Evolutionary conservation across 1,284 basidiomycete genomes (phyloP), one percentile per base, ranked within the genome.

Genomic region (Pseudozyma sp.): DNA sequence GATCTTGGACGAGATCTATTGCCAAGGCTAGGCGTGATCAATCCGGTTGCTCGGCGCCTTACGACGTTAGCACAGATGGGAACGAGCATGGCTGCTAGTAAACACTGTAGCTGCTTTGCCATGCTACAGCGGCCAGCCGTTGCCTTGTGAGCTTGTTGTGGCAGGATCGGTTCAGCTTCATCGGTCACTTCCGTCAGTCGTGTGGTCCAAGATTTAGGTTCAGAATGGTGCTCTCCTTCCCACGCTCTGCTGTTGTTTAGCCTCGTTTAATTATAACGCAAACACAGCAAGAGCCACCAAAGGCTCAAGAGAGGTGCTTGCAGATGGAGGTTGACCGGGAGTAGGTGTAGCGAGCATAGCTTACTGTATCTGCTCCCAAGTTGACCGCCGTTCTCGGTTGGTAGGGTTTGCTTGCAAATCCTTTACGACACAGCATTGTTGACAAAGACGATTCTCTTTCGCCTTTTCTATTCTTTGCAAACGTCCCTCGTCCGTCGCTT

Each of bases 371-470:
- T 13, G 11, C 11, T n/a, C 9, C 9, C 39, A 40, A n/a, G 39
- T 40, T 40, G 11, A 40, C 39, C 39, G 39, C 39, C 39, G 12
- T n/a, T 12, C 16, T n/a, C 16, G 39, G 39, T 12, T n/a, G 39
- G 25, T 31, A 38, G 3, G 45, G 39, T 34, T 49, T 38, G 39
- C 5, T 52, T 38, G 25, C 31, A 55, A 43, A 36, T 59, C 55
- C 62, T 42, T 19, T 38, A 35, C 31, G 52, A 56, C 52, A 52
- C 49, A 50, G 36, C 49, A 50, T 54, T 53, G 54, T 68, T 68
- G 65, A 69, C 66, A 69, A 62, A 59, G 56, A 63, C 56, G 59
- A 16, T 45, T 42, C 10, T 42, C 6, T 60, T 39, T 50, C 45
- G 18, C 31, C 52, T 57, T 59, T 54, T 44, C 52, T 58, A 31